Conservation (phyloP, 1,284 basidiomycete genomes). For the Cryptococcus neoformans region DNA sequence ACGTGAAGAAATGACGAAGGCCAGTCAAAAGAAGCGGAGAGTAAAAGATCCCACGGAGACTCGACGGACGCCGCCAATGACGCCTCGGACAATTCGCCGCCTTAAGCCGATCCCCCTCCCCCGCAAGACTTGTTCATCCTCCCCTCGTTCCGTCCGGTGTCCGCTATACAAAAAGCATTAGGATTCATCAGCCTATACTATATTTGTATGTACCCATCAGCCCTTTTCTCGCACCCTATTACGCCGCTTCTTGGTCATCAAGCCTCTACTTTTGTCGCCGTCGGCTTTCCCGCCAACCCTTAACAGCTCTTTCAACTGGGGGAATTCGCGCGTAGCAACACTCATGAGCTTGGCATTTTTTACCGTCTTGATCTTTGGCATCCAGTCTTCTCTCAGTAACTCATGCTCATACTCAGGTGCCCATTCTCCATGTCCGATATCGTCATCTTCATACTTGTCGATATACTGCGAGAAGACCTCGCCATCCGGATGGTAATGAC, state of each 20-base stretch:
- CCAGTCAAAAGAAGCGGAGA: too few relatives aligned
- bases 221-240: too few relatives aligned
- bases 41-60: too few relatives aligned
- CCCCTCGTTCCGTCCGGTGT: too few relatives aligned
- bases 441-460: conserved; percentile 5
- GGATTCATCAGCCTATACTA: too few relatives aligned
- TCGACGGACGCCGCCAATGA: neutral
- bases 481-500: conserved; percentile 11
- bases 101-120: conserved; percentile 10
- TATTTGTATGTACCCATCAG: too few relatives aligned
- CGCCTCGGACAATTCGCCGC: conserved; percentile 5
- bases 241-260: too few relatives aligned
- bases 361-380: conserved; percentile 16
- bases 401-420: conserved; percentile 13
- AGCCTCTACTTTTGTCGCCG: too few relatives aligned
- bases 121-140: neutral
- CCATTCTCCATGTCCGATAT: neutral
- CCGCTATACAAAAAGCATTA: too few relatives aligned
- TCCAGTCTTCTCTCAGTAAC: conserved; percentile 10
- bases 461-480: conserved; percentile 6
- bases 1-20: neutral
- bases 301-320: neutral
- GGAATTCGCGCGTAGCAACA: conserved; percentile 7
- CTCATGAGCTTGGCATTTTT: conserved; percentile 1
- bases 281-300: too few relatives aligned